Conservation (phyloP, 2,329 filamentous ascomycete genomes). For the Trichoderma afroharzianum region DNA sequence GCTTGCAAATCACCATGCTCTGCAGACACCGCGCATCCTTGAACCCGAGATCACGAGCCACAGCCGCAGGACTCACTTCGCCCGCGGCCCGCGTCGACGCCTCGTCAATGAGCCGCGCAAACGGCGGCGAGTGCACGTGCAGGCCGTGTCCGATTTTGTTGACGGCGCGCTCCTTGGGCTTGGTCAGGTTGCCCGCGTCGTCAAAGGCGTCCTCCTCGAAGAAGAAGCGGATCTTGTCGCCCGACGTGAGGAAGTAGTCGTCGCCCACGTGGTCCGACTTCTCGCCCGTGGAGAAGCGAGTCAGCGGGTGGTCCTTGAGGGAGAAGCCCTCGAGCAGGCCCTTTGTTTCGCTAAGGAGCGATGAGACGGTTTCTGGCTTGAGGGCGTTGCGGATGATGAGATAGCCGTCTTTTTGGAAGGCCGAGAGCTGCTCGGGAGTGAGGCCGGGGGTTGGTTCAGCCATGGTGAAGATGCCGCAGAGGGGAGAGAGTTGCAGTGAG, state of each 20-base stretch:
- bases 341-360: conserved; percentile 71
- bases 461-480: conserved; percentile 18
- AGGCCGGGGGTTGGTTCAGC: conserved; percentile 48
- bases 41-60: conserved; percentile 72
- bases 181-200: conserved; percentile 58
- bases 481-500: neutral
- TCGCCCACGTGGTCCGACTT: conserved; percentile 79
- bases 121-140: conserved; percentile 65
- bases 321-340: conserved; percentile 71
- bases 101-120: conserved; percentile 56
- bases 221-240: conserved; percentile 94
- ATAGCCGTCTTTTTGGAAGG: conserved; percentile 82
- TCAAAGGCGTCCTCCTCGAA: conserved; percentile 93
- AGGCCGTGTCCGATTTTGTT: conserved; percentile 86
- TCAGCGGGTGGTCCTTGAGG: conserved; percentile 84
- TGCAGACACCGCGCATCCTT: conserved; percentile 74
- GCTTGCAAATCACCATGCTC: conserved; percentile 98
- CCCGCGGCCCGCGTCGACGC: conserved; percentile 32
- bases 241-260: conserved; percentile 85
- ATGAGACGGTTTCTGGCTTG: conserved; percentile 57
- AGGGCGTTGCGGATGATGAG: conserved; percentile 81
- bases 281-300: conserved; percentile 84
- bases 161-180: conserved; percentile 79
- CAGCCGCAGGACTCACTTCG: conserved; percentile 48
- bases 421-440: conserved; percentile 63